Evolutionary conservation across 768 basidiomycete species (phyloP).

Genomic region (Termitomyces sp.): DNA sequence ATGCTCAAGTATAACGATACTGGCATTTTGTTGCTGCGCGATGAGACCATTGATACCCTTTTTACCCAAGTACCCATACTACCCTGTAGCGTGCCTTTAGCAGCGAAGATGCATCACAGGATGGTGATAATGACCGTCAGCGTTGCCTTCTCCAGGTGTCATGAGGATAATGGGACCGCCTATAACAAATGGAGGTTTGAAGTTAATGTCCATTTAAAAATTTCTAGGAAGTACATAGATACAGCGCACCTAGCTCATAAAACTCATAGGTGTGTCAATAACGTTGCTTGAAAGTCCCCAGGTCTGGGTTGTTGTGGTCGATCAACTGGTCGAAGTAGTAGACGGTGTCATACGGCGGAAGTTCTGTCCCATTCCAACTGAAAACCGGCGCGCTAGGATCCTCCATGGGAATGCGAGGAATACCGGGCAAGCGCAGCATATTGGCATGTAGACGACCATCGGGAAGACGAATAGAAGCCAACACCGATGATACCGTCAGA

Average conservation of each 20-base stretch:
- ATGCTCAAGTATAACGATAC: slow-evolving; percentile 64
- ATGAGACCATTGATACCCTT: slow-evolving; percentile 58
- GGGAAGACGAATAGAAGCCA: slow-evolving; percentile 22
- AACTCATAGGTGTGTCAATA: slow-evolving; percentile 71
- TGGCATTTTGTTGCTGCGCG: slow-evolving; percentile 61
- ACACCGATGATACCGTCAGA: slow-evolving; percentile 16
- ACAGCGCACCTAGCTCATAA: slow-evolving; percentile 45
- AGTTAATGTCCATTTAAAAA: background rate
- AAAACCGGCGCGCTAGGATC: slow-evolving; percentile 30
- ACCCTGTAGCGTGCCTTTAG: slow-evolving; percentile 26
- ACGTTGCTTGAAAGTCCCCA: slow-evolving; percentile 76
- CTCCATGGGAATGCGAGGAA: slow-evolving; percentile 29
- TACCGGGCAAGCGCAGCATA: slow-evolving; percentile 32
- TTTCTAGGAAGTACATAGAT: background rate
- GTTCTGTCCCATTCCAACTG: slow-evolving; percentile 38
- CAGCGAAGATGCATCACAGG: background rate
- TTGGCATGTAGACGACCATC: slow-evolving; percentile 42
- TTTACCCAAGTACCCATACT: slow-evolving; percentile 60
- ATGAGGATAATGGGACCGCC: slow-evolving; percentile 60
- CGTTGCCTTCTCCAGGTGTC: slow-evolving; percentile 66
- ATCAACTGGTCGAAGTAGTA: slow-evolving; percentile 60
- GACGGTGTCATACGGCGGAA: slow-evolving; percentile 41
- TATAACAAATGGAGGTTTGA: slow-evolving; percentile 10
- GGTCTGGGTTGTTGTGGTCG: slow-evolving; percentile 49
- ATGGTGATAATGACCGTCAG: slow-evolving; percentile 31